Evolutionary conservation across 2,329 filamentous ascomycete species (phyloP).

Genomic region (Fusarium duplospermum): DNA sequence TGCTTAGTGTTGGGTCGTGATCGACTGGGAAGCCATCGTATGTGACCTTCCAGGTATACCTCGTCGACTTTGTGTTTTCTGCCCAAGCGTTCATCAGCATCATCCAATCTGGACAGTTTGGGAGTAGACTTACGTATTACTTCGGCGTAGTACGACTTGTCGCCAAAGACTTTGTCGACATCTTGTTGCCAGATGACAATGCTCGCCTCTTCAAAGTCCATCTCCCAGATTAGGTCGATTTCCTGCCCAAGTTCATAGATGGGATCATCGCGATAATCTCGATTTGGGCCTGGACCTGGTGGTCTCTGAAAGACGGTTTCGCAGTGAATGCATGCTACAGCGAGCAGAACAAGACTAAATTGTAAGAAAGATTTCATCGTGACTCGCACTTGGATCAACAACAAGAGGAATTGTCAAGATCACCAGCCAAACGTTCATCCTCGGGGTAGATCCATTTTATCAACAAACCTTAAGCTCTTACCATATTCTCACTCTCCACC

Average conservation of each 20-base stretch:
- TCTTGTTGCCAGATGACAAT: conserved; percentile 5
- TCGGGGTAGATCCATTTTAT: not conserved
- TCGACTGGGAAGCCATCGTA: not conserved
- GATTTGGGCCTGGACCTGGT: not conserved
- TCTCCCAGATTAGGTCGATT: conserved; percentile 6
- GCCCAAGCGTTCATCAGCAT: not conserved
- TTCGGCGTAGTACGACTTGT: not conserved
- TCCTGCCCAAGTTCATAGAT: not conserved
- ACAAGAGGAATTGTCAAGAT: not conserved
- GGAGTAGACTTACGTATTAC: not conserved
- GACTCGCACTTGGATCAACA: not conserved
- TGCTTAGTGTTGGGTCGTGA: conserved; percentile 1
- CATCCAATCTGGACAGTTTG: not conserved
- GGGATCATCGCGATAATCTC: conserved; percentile 5
- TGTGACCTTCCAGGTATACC: conserved; percentile 1
- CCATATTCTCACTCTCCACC: not conserved
- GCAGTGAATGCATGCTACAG: not conserved
- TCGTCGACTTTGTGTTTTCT: not conserved
- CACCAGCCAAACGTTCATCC: not conserved
- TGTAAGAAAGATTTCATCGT: not conserved
- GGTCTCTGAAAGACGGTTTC: not conserved
- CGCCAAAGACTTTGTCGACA: not conserved
- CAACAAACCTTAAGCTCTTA: not conserved
- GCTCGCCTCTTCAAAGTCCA: not conserved
- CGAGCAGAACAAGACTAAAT: not conserved